phyloP scores from a whole-genome alignment of 164 flowering plant genomes.

The Brasenia schreberi region DNA sequence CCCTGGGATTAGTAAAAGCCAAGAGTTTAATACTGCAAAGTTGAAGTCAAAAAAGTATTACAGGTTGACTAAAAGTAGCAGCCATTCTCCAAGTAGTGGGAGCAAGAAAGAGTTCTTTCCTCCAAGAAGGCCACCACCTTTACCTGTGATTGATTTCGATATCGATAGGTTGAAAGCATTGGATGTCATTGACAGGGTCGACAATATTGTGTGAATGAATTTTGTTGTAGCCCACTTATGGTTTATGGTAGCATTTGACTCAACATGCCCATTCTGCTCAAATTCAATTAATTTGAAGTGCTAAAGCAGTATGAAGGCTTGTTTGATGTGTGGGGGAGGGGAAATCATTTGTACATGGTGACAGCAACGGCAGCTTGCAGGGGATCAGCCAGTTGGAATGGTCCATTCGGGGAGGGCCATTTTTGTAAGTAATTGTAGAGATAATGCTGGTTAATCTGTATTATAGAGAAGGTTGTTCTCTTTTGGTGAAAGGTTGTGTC shows the following conservation, averaged over 20 bases:
- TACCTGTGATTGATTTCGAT: slow-evolving; percentile 68
- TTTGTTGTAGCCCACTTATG: background rate
- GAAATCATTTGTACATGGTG: background rate
- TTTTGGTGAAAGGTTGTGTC: no score
- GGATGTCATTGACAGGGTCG: slow-evolving; percentile 92
- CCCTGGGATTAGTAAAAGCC: slow-evolving; percentile 91
- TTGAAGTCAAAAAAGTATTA: slow-evolving; percentile 26
- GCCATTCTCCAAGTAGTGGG: slow-evolving; percentile 60
- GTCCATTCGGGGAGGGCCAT: background rate
- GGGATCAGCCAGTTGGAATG: background rate
- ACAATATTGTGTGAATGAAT: slow-evolving; percentile 3
- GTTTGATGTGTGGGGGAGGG: no score
- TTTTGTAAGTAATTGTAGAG: background rate
- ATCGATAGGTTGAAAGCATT: slow-evolving; percentile 74
- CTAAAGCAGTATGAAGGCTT: background rate
- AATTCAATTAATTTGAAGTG: background rate
- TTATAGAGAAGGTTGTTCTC: background rate
- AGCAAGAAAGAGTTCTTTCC: slow-evolving; percentile 27
- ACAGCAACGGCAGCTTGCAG: background rate
- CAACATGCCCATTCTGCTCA: background rate
- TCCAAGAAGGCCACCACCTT: slow-evolving; percentile 34
- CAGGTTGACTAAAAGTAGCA: slow-evolving; percentile 70
- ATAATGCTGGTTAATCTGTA: background rate
- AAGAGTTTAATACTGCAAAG: slow-evolving; percentile 60
- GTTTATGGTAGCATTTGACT: background rate